Base-by-base conservation (phyloP, 768 basidiomycete species). In the Tulasnella sp. region DNA sequence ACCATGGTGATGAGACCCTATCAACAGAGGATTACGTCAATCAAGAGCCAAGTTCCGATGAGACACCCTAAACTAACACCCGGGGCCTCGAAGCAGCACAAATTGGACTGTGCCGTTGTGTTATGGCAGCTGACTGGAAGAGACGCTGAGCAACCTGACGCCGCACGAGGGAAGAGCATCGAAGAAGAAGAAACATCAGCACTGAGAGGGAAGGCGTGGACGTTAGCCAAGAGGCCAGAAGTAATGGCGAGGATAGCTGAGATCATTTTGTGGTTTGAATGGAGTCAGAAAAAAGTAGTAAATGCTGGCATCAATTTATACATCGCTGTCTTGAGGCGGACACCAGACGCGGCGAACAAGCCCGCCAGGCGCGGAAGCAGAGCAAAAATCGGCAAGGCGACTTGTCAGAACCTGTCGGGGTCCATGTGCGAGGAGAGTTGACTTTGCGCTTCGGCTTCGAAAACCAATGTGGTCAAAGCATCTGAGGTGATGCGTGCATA, bases 51-150 rank as follows among this genome's bases (percentile, higher is more conserved):
- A 13, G 17, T 34, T n/a, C n/a, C n/a, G n/a, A n/a, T n/a, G 51
- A 5, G 34, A 29, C 19, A 19, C 24, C 11, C 11, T 19, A 34
- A 38, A 73, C 80, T 55, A 66, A 86, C 83, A 61, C 83, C 79
- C 17, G 84, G 84, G 23, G 74, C 69, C 69, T 86, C 83, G 61
- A 81, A 82, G 68, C 86, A 87, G 67, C 85, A 87, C 10, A 66
- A 52, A 51, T 73, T 68, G 1, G 74, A 69, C 48, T 77, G 73
- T 0, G 69, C 56, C 0, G 79, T 70, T 0, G 76, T 73, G 62
- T 78, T 80, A 51, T 77, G 75, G 69, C 85, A 86, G 27, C 34
- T 47, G 13, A 42, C 43, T 19, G 34, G 34, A 15, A 30, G 26
- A 2, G 32, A 30, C 17, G 29, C 42, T 4, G 48, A 26, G 45